Evolutionary conservation across 345 rosid species (phyloP), one percentile per base, ranked within the genome.

Genomic region (Populus simonii): DNA sequence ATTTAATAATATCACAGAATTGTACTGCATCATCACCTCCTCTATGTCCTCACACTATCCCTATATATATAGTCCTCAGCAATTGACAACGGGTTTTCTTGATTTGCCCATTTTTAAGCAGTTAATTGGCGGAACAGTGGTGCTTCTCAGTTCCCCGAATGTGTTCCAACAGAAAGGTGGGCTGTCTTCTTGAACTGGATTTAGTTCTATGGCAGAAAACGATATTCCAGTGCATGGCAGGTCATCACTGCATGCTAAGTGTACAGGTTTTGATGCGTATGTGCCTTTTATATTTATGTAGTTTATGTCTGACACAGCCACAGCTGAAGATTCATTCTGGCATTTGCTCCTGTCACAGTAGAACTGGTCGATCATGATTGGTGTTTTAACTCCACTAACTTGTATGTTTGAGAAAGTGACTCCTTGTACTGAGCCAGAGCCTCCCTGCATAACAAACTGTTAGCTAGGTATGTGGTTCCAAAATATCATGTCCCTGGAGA

Each of bases 391-490:
- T 68, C 89, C 85, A 1, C 85, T 86, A 68, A 92, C 96, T 84
- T 92, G 94, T 67, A 95, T 86, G 84, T 95, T 89, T 70, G 96
- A 89, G 88, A 95, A 95, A 86, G 88, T 88, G n/a, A 93, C 83
- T 82, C 91, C 89, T 73, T 91, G 88, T 20, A 92, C 99, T 1
- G 92, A 87, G 38, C 96, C 98, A 61, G 94, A 93, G 12, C 97
- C 98, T 77, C 98, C 98, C 98, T 92, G 86, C 68, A 78, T 76
- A 71, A 18, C 38, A 7, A 55, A 72, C n/a, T n/a, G 27, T 18
- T 31, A 31, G 17, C 4, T 17, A 33, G 17, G 70, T 1, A 66
- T 25, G 8, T 66, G 35, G 36, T 65, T 27, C 25, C 15, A 7
- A 15, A 23, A 25, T 10, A 8, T 27, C 15, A 27, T n/a, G 67